phyloP scores from a whole-genome alignment of 495 filamentous ascomycete species.

The Tuber microsphaerosporum region DNA sequence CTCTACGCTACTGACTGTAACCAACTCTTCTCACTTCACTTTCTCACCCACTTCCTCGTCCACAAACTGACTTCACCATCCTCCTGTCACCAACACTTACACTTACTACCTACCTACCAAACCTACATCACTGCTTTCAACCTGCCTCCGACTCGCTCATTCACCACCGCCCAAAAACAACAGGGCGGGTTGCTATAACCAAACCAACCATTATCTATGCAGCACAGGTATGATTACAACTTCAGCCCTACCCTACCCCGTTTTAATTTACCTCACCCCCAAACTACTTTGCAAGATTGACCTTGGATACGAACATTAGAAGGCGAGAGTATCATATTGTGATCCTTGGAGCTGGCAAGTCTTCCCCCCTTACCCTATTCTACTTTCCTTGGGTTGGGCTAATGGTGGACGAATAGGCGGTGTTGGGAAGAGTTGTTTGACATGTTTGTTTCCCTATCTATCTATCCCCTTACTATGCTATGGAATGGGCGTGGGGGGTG shows the following conservation, averaged over 20 bases:
- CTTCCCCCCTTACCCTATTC: slow-evolving; percentile 2
- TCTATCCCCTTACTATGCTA: slow-evolving; percentile 24
- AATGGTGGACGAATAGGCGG: slow-evolving; percentile 55
- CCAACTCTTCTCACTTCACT: background rate
- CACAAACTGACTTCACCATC: slow-evolving; percentile 11
- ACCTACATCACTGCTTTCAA: background rate
- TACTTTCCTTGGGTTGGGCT: slow-evolving; percentile 10
- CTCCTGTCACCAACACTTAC: slow-evolving; percentile 45
- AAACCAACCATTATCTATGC: slow-evolving; percentile 44
- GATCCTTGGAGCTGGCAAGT: slow-evolving; percentile 75
- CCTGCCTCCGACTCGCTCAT: background rate
- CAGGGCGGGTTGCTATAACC: background rate
- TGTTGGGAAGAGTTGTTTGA: slow-evolving; percentile 96
- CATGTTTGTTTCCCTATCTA: slow-evolving; percentile 57
- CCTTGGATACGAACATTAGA: slow-evolving; percentile 23
- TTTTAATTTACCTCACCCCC: background rate
- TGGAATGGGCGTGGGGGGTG: slow-evolving; percentile 33
- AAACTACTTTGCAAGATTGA: slow-evolving; percentile 9
- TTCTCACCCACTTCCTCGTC: slow-evolving; percentile 17
- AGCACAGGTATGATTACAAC: slow-evolving; percentile 49
- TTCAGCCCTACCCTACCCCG: slow-evolving; percentile 13
- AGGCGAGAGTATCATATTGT: slow-evolving; percentile 89
- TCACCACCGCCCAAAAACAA: background rate
- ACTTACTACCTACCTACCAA: slow-evolving; percentile 41
- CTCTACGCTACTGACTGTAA: background rate